These are phyloP conservation scores for Bacterosira constricta DNA, from an alignment of 108 stramenopile species.

Conservation along the genomic window DNA sequence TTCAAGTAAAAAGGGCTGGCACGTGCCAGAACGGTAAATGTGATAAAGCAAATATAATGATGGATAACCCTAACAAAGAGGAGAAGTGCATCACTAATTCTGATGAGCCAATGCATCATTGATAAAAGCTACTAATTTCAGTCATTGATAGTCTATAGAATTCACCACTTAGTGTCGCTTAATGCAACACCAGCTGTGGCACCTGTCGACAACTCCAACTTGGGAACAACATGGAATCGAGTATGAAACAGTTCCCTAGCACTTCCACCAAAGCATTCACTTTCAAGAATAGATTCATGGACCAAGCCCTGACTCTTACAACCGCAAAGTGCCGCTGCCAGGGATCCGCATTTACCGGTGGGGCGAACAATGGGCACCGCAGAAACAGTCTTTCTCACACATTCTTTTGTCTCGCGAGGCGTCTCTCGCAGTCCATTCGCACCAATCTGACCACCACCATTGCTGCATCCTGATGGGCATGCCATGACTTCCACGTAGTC, in stretches of 20 bases:
- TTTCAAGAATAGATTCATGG: background rate
- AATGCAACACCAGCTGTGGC: slow-evolving; percentile 81
- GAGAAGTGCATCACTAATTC: no score
- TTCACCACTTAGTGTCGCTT: slow-evolving; percentile 81
- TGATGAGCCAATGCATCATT: no score
- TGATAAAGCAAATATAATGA: no score
- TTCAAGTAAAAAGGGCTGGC: no score
- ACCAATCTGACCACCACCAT: slow-evolving; percentile 95
- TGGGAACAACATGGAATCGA: slow-evolving; percentile 79
- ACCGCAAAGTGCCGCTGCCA: slow-evolving; percentile 8
- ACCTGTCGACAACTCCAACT: slow-evolving; percentile 78
- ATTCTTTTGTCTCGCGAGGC: slow-evolving; percentile 76
- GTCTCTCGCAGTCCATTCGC: slow-evolving; percentile 62
- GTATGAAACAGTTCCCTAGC: slow-evolving; percentile 59
- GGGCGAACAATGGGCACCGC: slow-evolving; percentile 31
- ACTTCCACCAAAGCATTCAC: slow-evolving; percentile 22
- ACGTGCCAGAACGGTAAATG: no score
- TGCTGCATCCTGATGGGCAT: slow-evolving; percentile 96
- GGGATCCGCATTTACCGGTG: background rate
- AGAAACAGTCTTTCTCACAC: slow-evolving; percentile 52
- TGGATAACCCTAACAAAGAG: no score
- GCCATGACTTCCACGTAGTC: slow-evolving; percentile 98
- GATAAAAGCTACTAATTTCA: no score
- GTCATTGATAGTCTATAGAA: no score
- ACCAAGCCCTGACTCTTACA: background rate